Percentiles rank a stretch among this genome's conserved stretches.
phyloP scores from a whole-genome alignment of 176 grass and related monocot species.

The Oryza nivara region DNA sequence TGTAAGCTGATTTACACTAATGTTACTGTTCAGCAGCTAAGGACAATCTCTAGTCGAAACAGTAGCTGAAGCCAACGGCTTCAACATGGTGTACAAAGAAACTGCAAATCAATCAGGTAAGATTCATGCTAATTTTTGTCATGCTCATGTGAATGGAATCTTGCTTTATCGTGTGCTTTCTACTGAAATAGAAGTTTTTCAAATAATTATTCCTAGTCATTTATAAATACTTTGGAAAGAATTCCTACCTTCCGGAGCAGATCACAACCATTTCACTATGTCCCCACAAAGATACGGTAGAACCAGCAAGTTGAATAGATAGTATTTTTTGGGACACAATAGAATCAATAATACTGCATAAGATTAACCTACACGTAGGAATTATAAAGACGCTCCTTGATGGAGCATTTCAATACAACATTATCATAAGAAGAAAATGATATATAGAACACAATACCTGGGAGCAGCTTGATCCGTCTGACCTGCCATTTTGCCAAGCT shows the following conservation, averaged over 20 bases:
- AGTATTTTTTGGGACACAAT: not conserved
- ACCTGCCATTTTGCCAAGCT: too few species aligned
- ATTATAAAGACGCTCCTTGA: not conserved
- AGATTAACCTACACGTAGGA: not conserved
- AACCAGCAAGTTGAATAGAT: too few species aligned
- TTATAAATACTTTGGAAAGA: not conserved
- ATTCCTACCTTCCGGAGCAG: not conserved
- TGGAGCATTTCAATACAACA: not conserved
- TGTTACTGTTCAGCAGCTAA: not conserved
- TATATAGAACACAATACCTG: too few species aligned
- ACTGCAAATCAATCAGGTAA: not conserved
- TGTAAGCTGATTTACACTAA: not conserved
- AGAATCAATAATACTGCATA: not conserved
- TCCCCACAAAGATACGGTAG: not conserved
- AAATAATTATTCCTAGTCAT: not conserved
- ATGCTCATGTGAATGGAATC: not conserved
- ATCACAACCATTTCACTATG: not conserved
- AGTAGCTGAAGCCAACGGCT: not conserved
- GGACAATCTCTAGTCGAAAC: not conserved
- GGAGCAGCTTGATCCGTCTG: too few species aligned
- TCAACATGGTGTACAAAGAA: not conserved
- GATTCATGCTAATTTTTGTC: not conserved
- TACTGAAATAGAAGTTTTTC: not conserved
- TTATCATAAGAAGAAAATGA: not conserved
- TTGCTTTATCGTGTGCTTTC: not conserved